Base-by-base conservation (phyloP, 352 stramenopile species). In the Thraustochytrium striatum region DNA sequence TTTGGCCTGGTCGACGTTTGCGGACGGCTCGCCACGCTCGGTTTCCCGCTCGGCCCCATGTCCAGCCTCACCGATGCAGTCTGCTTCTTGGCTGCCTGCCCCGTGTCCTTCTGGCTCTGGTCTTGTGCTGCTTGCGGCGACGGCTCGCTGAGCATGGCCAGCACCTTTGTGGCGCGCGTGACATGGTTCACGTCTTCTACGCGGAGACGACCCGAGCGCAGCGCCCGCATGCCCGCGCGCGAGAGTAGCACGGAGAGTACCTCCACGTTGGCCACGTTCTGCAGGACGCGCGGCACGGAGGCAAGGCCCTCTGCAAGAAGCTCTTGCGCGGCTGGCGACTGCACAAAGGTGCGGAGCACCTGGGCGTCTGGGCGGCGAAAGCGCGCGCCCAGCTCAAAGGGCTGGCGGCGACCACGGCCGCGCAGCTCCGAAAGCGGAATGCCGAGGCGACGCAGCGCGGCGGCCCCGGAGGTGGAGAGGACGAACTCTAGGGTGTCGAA, bases 191-290 rank as follows among this genome's bases (percentile, higher is more conserved):
- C 0, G 33, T 69, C 38, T 11, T 69, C 58, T 16, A 69, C 28
- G 8, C 58, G 58, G 5, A 69, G 21, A 11, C 25, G 2, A 9
- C 58, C 58, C 8, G 11, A 13, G 28, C 58, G 33, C 38, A 69
- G 25, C 38, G 25, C 33, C 21, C 13, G 28, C 13, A 13, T 50
- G 25, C 58, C 58, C 13, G 32, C 13, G 25, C 44, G 28, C 8
- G 28, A 19, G 9, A 69, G 58, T 9, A 69, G 58, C 33, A 69
- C 58, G 9, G 58, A 69, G 21, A 69, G 58, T 21, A 69, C 38
- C 13, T 28, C 33, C 8, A 30, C 16, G 19, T 21, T 69, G 38
- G 58, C 30, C 19, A 69, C 58, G 25, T 69, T 25, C 38, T 38
- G 13, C 13, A 69, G 33, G 0, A 69, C 8, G 11, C 44, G 38